These are phyloP conservation scores for Priceomyces fermenticarens DNA, from an alignment of 805 yeast genomes.

Conservation along the genomic window DNA sequence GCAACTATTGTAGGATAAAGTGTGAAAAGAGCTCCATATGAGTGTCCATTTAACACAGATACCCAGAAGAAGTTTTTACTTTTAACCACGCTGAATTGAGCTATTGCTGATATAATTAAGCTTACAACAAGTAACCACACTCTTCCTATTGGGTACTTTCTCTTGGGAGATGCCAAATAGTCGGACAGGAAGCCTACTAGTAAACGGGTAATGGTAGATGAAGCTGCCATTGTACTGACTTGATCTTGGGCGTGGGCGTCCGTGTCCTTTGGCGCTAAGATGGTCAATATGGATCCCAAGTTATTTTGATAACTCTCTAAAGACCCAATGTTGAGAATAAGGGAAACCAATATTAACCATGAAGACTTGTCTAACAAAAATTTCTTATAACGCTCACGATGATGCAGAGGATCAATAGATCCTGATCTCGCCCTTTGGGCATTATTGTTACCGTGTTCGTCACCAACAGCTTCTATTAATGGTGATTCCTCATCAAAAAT, in stretches of 20 bases:
- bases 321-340: slow-evolving; percentile 75
- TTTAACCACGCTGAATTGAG: slow-evolving; percentile 23
- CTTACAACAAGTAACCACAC: slow-evolving; percentile 30
- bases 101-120: slow-evolving; percentile 27
- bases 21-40: slow-evolving; percentile 84
- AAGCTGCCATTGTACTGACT: slow-evolving; percentile 59
- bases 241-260: slow-evolving; percentile 40
- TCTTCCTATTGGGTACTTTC: slow-evolving; percentile 27
- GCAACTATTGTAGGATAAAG: slow-evolving; percentile 82
- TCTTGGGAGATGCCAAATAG: slow-evolving; percentile 34
- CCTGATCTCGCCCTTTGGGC: slow-evolving; percentile 15
- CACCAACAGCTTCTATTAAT: slow-evolving; percentile 13
- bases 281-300: slow-evolving; percentile 67
- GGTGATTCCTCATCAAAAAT: slow-evolving; percentile 39
- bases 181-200: slow-evolving; percentile 70
- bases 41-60: slow-evolving; percentile 59
- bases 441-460: slow-evolving; percentile 17
- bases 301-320: slow-evolving; percentile 82
- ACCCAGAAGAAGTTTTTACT: slow-evolving; percentile 16
- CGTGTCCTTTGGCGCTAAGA: slow-evolving; percentile 6
- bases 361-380: slow-evolving; percentile 56
- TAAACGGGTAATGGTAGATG: slow-evolving; percentile 71
- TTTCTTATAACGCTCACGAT: slow-evolving; percentile 27
- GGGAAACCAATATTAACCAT: slow-evolving; percentile 59
- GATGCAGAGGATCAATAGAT: slow-evolving; percentile 35